phyloP scores from a whole-genome alignment of 208 protist genomes.

The Giardia muris region DNA sequence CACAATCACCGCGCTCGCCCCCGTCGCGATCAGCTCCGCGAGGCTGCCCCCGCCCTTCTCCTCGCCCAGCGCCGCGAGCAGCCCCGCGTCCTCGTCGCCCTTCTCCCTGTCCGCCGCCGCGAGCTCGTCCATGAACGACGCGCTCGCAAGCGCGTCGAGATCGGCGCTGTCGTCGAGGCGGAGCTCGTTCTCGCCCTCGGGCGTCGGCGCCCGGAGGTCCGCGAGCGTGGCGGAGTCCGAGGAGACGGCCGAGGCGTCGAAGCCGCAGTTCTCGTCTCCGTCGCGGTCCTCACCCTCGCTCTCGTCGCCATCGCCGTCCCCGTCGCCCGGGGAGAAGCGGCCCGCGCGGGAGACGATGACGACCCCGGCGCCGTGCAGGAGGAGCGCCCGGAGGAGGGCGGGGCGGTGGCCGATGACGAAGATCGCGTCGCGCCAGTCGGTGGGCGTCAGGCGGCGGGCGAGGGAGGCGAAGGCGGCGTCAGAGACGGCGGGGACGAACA shows the following conservation, averaged over 20 bases:
- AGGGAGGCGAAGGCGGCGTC: background rate
- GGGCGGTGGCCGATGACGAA: background rate
- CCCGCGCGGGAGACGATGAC: background rate
- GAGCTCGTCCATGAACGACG: too few relatives aligned
- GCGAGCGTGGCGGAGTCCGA: background rate
- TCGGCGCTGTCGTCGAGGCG: background rate
- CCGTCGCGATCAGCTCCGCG: background rate
- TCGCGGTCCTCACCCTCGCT: background rate
- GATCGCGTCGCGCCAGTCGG: background rate
- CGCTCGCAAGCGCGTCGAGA: background rate
- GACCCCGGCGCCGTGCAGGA: background rate
- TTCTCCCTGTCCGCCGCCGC: too few relatives aligned
- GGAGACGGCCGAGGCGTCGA: background rate
- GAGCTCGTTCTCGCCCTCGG: background rate
- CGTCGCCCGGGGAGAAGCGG: background rate
- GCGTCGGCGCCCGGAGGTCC: background rate
- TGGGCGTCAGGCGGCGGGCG: background rate
- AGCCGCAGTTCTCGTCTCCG: background rate
- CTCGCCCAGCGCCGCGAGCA: background rate
- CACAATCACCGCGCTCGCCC: background rate
- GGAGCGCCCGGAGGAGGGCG: background rate
- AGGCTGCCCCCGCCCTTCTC: background rate
- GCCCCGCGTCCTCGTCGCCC: background rate
- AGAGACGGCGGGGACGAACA: background rate
- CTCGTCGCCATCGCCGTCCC: background rate